These are phyloP conservation scores for Phytophthora palmivora DNA, from an alignment of 352 stramenopile genomes.

Conservation along the genomic window DNA sequence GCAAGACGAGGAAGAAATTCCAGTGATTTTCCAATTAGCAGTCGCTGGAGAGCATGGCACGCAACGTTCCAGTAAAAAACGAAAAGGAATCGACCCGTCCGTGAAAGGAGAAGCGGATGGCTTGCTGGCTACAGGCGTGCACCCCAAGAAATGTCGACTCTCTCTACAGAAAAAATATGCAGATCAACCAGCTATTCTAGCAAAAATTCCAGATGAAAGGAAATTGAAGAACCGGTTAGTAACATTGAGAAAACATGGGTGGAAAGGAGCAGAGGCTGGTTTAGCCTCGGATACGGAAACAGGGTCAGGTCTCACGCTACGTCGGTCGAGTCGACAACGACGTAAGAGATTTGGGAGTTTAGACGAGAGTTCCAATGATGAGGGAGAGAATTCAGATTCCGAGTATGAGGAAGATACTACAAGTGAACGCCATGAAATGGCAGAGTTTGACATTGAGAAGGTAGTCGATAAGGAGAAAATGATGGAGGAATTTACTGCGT, in stretches of 20 bases:
- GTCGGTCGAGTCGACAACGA: constrained; percentile 1
- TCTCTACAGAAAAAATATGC: constrained; percentile 25
- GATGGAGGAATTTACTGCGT: constrained; percentile 29
- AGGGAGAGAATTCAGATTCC: not conserved
- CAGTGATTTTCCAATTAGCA: constrained; percentile 29
- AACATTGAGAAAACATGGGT: constrained; percentile 24
- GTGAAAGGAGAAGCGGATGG: constrained; percentile 31
- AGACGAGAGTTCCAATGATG: constrained; percentile 6
- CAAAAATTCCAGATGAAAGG: constrained; percentile 23
- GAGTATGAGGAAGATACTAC: not conserved
- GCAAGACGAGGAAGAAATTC: constrained; percentile 32
- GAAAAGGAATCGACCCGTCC: constrained; percentile 20
- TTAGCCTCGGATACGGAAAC: not conserved
- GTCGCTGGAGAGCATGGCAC: constrained; percentile 19
- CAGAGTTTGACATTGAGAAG: constrained; percentile 2
- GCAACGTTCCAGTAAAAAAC: constrained; percentile 16
- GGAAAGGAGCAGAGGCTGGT: constrained; percentile 2
- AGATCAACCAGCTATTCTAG: constrained; percentile 21
- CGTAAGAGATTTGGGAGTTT: constrained; percentile 1
- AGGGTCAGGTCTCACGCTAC: not conserved
- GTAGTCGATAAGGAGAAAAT: constrained; percentile 25
- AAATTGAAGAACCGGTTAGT: constrained; percentile 26
- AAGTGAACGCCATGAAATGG: not conserved
- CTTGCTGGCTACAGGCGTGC: constrained; percentile 10
- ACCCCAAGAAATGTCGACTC: constrained; percentile 15